These are phyloP conservation scores for Populus hybrid DNA, from an alignment of 441 rosid genomes.

Conservation along the genomic window DNA sequence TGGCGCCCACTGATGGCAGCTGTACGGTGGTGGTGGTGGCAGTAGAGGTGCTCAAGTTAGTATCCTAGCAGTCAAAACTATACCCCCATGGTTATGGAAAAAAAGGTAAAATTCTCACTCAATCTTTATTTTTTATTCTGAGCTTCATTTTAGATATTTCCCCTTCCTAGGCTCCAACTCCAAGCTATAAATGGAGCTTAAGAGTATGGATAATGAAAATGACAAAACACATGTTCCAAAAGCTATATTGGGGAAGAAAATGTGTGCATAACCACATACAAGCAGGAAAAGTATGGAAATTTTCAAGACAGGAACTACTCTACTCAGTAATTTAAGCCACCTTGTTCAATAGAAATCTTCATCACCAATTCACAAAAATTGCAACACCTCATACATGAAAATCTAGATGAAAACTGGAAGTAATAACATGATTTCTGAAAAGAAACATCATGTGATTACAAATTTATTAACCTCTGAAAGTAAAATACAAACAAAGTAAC, in stretches of 20 bases:
- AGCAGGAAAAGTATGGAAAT: background rate
- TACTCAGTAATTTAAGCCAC: background rate
- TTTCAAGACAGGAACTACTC: background rate
- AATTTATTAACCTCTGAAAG: slow-evolving; percentile 1
- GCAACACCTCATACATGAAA: background rate
- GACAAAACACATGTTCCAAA: slow-evolving; percentile 3
- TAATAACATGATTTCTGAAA: too few species aligned
- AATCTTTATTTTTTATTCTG: too few species aligned
- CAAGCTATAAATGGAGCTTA: too few species aligned
- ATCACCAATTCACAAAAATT: too few species aligned
- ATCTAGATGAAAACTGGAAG: background rate
- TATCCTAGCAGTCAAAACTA: too few species aligned
- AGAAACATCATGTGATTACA: background rate
- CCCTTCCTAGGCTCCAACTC: too few species aligned
- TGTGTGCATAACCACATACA: background rate
- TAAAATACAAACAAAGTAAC: background rate
- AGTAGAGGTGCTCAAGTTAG: too few species aligned
- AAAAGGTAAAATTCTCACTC: too few species aligned
- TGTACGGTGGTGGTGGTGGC: too few species aligned
- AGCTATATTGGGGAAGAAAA: background rate
- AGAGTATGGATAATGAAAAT: background rate
- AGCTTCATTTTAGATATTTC: too few species aligned
- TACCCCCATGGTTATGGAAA: too few species aligned
- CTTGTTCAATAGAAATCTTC: slow-evolving; percentile 1
- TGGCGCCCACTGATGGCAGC: too few species aligned